Evolutionary conservation across 768 basidiomycete species (phyloP).

Genomic region (Russula emetica): DNA sequence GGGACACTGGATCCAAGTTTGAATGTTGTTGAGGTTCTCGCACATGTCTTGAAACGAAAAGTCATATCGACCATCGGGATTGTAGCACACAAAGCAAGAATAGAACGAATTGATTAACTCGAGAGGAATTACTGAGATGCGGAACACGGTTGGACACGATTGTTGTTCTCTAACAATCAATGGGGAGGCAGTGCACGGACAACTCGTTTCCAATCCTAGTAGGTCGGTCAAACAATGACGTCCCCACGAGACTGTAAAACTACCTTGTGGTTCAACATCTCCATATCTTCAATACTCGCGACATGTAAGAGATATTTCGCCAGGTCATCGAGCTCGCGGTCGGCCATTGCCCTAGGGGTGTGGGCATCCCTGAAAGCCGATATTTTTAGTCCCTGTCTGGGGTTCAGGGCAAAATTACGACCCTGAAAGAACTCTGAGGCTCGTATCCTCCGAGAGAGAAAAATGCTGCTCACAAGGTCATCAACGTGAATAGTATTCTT

Average conservation of each 20-base stretch:
- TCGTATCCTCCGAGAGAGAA: conserved; percentile 1
- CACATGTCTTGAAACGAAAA: neutral
- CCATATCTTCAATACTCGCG: conserved; percentile 56
- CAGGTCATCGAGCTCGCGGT: conserved; percentile 68
- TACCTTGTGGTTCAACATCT: conserved; percentile 63
- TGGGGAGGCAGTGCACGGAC: conserved; percentile 30
- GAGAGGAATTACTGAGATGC: neutral
- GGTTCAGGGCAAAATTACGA: conserved; percentile 86
- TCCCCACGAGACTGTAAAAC: conserved; percentile 23
- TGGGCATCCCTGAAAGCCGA: conserved; percentile 77
- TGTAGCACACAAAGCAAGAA: neutral
- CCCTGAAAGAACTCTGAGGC: conserved; percentile 13
- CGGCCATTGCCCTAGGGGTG: conserved; percentile 55
- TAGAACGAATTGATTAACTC: neutral
- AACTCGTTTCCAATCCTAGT: conserved; percentile 37
- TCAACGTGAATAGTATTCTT: conserved; percentile 85
- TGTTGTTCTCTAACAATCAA: conserved; percentile 9
- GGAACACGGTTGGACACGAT: neutral
- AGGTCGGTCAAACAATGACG: neutral
- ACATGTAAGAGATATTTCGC: conserved; percentile 62
- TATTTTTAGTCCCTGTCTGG: conserved; percentile 78
- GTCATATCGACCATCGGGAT: neutral
- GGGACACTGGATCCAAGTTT: neutral
- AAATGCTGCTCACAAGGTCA: conserved; percentile 56
- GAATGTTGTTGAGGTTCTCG: neutral